Evolutionary conservation across 2,329 filamentous ascomycete genomes (phyloP).

Genomic region (Nakataea oryzae): DNA sequence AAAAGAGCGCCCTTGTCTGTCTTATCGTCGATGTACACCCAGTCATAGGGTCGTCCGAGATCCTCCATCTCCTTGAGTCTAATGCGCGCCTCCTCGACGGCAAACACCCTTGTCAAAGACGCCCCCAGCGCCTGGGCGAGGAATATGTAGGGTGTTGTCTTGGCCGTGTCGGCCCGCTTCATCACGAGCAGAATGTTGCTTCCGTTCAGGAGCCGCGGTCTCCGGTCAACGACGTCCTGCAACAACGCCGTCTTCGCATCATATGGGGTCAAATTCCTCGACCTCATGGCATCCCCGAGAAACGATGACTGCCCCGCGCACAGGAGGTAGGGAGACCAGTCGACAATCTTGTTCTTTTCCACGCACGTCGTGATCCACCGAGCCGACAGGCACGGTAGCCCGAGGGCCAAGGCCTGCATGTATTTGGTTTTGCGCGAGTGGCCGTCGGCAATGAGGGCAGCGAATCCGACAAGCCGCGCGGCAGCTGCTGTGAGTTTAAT

Average conservation of each 20-base stretch:
- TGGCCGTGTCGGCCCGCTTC: slow-evolving; percentile 51
- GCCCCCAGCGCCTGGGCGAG: slow-evolving; percentile 72
- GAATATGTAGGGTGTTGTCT: slow-evolving; percentile 66
- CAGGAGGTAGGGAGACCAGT: slow-evolving; percentile 75
- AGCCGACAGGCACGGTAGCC: slow-evolving; percentile 73
- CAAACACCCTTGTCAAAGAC: slow-evolving; percentile 54
- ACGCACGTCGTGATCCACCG: slow-evolving; percentile 74
- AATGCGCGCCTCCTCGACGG: slow-evolving; percentile 52
- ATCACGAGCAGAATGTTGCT: slow-evolving; percentile 65
- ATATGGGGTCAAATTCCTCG: slow-evolving; percentile 56
- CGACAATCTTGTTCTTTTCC: slow-evolving; percentile 46
- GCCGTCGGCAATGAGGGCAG: slow-evolving; percentile 74
- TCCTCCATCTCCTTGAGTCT: slow-evolving; percentile 41
- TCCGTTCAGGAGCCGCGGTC: slow-evolving; percentile 53
- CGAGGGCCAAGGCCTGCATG: slow-evolving; percentile 86
- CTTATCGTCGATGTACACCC: slow-evolving; percentile 68
- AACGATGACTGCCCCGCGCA: slow-evolving; percentile 73
- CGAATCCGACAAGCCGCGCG: slow-evolving; percentile 56
- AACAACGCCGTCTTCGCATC: slow-evolving; percentile 46
- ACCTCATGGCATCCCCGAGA: slow-evolving; percentile 67
- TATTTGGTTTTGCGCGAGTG: slow-evolving; percentile 86
- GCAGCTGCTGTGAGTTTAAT: slow-evolving; percentile 42
- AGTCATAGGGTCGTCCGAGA: slow-evolving; percentile 48
- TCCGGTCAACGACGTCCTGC: slow-evolving; percentile 40
- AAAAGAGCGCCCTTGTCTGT: slow-evolving; percentile 23